Evolutionary conservation across 73 alveolate genomes (phyloP).

Genomic region (Effrenium voratum): DNA sequence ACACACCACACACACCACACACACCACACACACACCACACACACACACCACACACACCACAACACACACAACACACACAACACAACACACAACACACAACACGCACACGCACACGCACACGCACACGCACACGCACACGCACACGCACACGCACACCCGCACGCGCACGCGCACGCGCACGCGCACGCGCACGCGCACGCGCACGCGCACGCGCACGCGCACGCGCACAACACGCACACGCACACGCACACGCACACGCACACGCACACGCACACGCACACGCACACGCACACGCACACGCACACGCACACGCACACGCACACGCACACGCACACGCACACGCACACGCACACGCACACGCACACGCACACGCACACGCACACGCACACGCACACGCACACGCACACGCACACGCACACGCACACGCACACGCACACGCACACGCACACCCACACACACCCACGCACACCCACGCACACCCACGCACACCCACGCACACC

Average conservation of each 20-base stretch:
- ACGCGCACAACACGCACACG: not conserved
- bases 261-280: constrained; percentile 21
- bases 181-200: not conserved
- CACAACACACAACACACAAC: too few relatives aligned
- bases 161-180: not conserved
- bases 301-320: constrained; percentile 17
- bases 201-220: not conserved
- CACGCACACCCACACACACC: not conserved
- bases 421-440: not conserved
- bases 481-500: not conserved
- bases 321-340: constrained; percentile 22
- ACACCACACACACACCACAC: too few relatives aligned
- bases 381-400: not conserved
- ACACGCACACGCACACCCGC: not conserved
- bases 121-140: not conserved
- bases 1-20: too few relatives aligned
- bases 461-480: not conserved
- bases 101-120: not conserved
- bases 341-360: constrained; percentile 21
- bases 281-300: constrained; percentile 4
- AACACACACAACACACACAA: too few relatives aligned
- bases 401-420: not conserved
- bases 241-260: not conserved
- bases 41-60: too few relatives aligned
- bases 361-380: constrained; percentile 14